These are phyloP conservation scores for Paraleonurus japonicus DNA, from an alignment of 257 asterid species.

Conservation along the genomic window DNA sequence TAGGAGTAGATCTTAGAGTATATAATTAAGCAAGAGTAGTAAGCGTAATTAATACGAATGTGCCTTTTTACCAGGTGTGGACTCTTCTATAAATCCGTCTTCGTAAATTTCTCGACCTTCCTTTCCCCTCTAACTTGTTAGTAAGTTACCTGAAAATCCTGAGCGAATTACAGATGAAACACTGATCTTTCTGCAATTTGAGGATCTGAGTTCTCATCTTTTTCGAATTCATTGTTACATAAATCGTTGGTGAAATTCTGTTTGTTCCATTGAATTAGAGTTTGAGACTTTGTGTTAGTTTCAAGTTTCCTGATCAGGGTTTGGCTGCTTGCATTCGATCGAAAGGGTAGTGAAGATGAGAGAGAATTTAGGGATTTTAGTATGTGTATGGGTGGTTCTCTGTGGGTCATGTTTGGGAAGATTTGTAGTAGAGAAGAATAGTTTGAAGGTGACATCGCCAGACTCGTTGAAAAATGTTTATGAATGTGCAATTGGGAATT, in stretches of 20 bases:
- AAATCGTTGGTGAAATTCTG: conserved; percentile 7
- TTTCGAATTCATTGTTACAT: conserved; percentile 5
- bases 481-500: conserved; percentile 95
- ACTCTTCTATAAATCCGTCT: conserved; percentile 18
- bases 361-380: conserved; percentile 38
- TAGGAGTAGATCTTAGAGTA: background rate
- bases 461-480: conserved; percentile 59
- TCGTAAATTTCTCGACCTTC: background rate
- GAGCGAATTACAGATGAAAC: background rate
- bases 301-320: conserved; percentile 18
- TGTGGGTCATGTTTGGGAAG: conserved; percentile 63
- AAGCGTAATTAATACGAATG: background rate
- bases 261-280: background rate
- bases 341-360: conserved; percentile 43
- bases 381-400: conserved; percentile 46
- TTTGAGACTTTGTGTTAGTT: conserved; percentile 14
- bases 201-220: conserved; percentile 26
- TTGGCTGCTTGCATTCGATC: conserved; percentile 14
- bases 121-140: background rate
- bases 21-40: background rate
- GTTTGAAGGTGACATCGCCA: conserved; percentile 83
- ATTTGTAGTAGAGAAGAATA: conserved; percentile 95
- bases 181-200: conserved; percentile 20
- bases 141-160: conserved; percentile 3
- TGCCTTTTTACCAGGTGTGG: conserved; percentile 19